Evolutionary conservation across 352 stramenopile species (phyloP).

Genomic region (Globisporangium okanoganense): DNA sequence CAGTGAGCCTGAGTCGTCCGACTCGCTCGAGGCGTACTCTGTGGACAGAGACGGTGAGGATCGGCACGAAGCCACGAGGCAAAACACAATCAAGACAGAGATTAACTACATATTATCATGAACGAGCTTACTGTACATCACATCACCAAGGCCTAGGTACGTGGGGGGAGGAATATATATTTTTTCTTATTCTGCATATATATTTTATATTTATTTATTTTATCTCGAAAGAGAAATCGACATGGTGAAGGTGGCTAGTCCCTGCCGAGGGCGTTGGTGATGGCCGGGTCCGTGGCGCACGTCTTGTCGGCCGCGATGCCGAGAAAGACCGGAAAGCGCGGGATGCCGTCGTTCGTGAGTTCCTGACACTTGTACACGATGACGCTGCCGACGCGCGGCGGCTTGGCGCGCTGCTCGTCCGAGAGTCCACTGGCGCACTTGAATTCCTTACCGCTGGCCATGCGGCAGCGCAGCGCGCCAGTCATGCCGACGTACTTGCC

Average conservation of each 20-base stretch:
- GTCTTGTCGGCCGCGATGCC: conserved; percentile 54
- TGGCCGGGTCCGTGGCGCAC: conserved; percentile 40
- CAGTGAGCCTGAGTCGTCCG: background rate
- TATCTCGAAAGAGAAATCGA: background rate
- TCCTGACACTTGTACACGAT: conserved; percentile 83
- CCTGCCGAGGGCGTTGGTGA: conserved; percentile 27
- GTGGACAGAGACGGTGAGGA: no score
- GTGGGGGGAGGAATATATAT: no score
- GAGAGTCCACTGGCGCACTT: conserved; percentile 67
- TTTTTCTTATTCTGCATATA: background rate
- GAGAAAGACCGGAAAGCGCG: conserved; percentile 71
- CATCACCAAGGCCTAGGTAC: no score
- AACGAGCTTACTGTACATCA: no score
- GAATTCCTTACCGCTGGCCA: conserved; percentile 69
- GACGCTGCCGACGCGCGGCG: conserved; percentile 48
- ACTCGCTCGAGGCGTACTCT: background rate
- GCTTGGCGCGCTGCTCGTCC: conserved; percentile 43
- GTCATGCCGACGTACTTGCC: conserved; percentile 60
- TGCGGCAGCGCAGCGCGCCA: conserved; percentile 52
- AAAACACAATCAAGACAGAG: background rate
- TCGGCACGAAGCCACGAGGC: background rate
- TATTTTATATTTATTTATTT: no score
- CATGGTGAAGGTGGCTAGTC: conserved; percentile 1
- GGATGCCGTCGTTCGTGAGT: conserved; percentile 62
- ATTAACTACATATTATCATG: background rate